A percentile compares a stretch with the other conserved stretches of the same genome.
These are phyloP conservation scores for Lipomyces sp. DNA, from an alignment of 805 yeast species.

Conservation along the genomic window DNA sequence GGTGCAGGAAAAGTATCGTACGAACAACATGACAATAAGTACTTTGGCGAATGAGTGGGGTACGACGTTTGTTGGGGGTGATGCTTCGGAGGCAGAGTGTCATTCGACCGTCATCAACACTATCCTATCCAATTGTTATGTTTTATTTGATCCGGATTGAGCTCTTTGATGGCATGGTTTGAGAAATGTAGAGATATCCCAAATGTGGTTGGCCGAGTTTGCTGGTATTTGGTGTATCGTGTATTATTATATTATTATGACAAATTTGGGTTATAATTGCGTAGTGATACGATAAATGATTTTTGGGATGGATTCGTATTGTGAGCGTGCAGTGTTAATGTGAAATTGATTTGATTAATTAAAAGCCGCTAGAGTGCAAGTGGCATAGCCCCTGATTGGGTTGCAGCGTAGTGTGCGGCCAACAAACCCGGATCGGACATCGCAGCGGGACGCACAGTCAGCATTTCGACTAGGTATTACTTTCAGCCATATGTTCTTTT, in stretches of 20 bases:
- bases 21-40: conserved; percentile 80
- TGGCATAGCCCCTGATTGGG: no score
- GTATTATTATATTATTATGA: not conserved
- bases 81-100: conserved; percentile 68
- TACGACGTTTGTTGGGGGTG: conserved; percentile 75
- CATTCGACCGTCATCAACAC: conserved; percentile 84
- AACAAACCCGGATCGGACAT: no score
- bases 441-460: not conserved
- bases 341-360: not conserved
- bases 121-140: conserved; percentile 78
- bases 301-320: conserved; percentile 1
- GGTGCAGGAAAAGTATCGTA: conserved; percentile 63
- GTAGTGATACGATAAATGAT: not conserved
- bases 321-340: not conserved
- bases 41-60: conserved; percentile 94
- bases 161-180: not conserved
- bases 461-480: not conserved
- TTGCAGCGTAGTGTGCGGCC: no score
- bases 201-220: not conserved
- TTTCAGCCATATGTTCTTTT: no score
- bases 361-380: no score
- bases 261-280: not conserved
- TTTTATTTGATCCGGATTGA: conserved; percentile 69
- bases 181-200: not conserved
- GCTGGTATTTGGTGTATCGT: not conserved